Conservation (phyloP, 495 filamentous ascomycete genomes). For the Xylaria flabelliformis region DNA sequence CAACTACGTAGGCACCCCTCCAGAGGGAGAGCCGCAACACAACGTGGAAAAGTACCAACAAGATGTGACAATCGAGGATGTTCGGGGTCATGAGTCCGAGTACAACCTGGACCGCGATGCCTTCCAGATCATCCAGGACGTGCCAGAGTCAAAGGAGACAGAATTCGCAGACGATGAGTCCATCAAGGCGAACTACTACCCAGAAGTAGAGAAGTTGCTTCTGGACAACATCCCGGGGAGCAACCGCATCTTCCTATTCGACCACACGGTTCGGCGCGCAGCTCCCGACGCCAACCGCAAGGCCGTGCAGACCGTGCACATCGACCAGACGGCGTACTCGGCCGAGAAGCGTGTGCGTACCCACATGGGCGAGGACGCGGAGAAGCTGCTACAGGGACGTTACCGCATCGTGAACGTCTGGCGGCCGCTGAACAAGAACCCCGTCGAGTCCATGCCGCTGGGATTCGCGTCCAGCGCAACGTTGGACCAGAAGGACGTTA, state of each 20-base stretch:
- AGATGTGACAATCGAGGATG: conserved; percentile 65
- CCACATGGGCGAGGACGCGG: conserved; percentile 66
- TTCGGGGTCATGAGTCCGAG: conserved; percentile 66
- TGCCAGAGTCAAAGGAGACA: conserved; percentile 57
- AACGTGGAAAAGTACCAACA: conserved; percentile 62
- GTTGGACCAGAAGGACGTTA: conserved; percentile 67
- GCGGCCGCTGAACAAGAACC: conserved; percentile 73
- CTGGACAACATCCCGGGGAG: conserved; percentile 65
- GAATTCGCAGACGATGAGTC: conserved; percentile 69
- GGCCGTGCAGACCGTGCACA: conserved; percentile 77
- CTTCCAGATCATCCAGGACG: conserved; percentile 63
- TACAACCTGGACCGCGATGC: conserved; percentile 77
- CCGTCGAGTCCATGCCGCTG: conserved; percentile 72
- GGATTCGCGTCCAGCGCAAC: conserved; percentile 70
- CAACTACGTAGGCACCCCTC: conserved; percentile 72
- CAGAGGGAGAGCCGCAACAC: conserved; percentile 62
- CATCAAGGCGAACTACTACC: conserved; percentile 77
- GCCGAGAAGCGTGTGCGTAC: conserved; percentile 67
- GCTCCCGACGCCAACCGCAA: conserved; percentile 56
- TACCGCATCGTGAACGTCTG: conserved; percentile 90
- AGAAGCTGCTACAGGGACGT: conserved; percentile 62
- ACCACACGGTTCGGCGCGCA: conserved; percentile 84
- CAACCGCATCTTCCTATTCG: conserved; percentile 75
- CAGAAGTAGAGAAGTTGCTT: conserved; percentile 75
- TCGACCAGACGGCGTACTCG: conserved; percentile 79